phyloP scores from a whole-genome alignment of 2,329 filamentous ascomycete genomes.

The Harringtonia lauricola region DNA sequence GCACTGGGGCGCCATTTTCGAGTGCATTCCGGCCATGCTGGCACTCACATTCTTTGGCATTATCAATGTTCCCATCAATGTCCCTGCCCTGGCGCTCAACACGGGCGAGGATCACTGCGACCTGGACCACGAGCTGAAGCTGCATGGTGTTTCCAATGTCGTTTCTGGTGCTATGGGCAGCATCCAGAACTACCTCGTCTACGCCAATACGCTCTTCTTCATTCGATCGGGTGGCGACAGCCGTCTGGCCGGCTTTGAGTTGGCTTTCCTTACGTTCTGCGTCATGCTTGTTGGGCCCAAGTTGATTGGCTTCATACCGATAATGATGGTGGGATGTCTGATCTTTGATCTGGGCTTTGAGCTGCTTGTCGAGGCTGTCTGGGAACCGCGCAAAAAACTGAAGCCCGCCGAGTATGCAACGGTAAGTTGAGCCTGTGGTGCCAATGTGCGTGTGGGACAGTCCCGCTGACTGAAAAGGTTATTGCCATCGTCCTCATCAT shows the following conservation, averaged over 20 bases:
- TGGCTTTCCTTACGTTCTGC: slow-evolving; percentile 68
- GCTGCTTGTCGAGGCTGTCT: slow-evolving; percentile 76
- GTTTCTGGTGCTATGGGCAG: slow-evolving; percentile 78
- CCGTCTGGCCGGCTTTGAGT: slow-evolving; percentile 72
- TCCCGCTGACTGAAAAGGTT: slow-evolving; percentile 35
- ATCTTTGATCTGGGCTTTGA: slow-evolving; percentile 96
- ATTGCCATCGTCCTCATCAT: slow-evolving; percentile 86
- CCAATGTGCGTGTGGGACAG: slow-evolving; percentile 12
- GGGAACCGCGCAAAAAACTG: slow-evolving; percentile 79
- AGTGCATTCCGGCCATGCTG: slow-evolving; percentile 88
- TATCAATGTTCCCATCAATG: slow-evolving; percentile 94
- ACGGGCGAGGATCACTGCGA: slow-evolving; percentile 87
- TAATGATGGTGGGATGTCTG: slow-evolving; percentile 91
- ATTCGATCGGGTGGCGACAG: slow-evolving; percentile 85
- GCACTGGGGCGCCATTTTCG: slow-evolving; percentile 71
- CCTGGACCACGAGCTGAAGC: slow-evolving; percentile 80
- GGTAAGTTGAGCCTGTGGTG: slow-evolving; percentile 33
- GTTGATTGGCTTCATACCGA: slow-evolving; percentile 86
- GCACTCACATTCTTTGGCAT: slow-evolving; percentile 96
- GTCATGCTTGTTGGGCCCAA: slow-evolving; percentile 78
- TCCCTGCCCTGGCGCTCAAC: slow-evolving; percentile 82
- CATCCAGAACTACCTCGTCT: slow-evolving; percentile 94
- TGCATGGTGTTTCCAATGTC: slow-evolving; percentile 89
- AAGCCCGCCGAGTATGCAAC: slow-evolving; percentile 83
- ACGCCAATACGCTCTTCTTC: slow-evolving; percentile 95